Base-by-base conservation (phyloP, 352 stramenopile species). In the Globisporangium rhizosaccharum region DNA sequence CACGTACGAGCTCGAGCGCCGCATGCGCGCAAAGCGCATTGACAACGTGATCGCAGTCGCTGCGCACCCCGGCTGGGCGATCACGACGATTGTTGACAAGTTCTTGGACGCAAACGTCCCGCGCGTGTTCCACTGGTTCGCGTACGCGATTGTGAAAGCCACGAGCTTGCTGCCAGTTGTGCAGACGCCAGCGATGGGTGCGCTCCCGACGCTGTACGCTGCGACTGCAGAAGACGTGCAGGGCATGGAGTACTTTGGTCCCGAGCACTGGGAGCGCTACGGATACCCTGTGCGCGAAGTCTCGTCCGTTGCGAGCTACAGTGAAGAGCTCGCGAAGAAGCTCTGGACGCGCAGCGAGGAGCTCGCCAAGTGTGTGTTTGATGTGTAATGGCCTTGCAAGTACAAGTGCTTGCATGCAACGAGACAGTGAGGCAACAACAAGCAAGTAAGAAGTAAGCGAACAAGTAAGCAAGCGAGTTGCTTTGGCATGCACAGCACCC, bases 1-100 rank as follows among this genome's bases (percentile, higher is more conserved):
- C 57, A 87, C 72, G 28, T 83, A 72, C 58, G 80, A 90, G 53
- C 59, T 90, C 14, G 66, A 82, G 20, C 75, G 76, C 8, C 75
- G 77, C 0, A 37, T 88, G 14, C 45, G 59, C 6, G 79, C 53
- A 28, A 49, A 49, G 44, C 44, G 44, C 7, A 49, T 49, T n/a
- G 44, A 66, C 44, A 23, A 49, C 44, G 20, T 88, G 50, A 61
- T 76, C 36, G 62, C 68, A n/a, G 72, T 88, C 18, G 75, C 72
- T 3, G 71, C 66, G 12, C 79, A 88, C 50, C 79, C 79, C 1
- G 79, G 79, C 10, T 59, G 77, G 41, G 73, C 72, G 12, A 62
- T 78, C 53, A 87, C 66, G 47, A 66, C 84, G 59, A 85, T 88
- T 26, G 77, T 75, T 54, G 69, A 69, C 25, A 73, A 68, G 50